These are phyloP conservation scores for Coccomyxa sp. DNA, from an alignment of 139 green algal genomes.

Conservation along the genomic window DNA sequence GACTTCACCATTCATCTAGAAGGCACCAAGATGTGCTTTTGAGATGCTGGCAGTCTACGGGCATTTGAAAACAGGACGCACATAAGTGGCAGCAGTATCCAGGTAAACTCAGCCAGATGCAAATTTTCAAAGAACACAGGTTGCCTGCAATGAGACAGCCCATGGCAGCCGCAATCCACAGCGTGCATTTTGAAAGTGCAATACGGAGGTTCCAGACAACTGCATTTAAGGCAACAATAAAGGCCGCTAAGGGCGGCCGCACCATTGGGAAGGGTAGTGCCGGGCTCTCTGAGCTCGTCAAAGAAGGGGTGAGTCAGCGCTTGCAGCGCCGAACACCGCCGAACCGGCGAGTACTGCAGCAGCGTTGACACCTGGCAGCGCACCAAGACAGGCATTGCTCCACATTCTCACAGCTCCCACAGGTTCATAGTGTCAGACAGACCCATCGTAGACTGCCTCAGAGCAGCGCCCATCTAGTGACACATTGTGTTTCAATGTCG, in stretches of 20 bases:
- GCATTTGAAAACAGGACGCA: neutral
- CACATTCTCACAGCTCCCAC: too few relatives aligned
- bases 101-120: neutral
- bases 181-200: neutral
- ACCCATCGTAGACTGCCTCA: too few relatives aligned
- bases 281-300: slow-evolving; percentile 87
- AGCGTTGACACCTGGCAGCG: slow-evolving; percentile 71
- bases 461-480: too few relatives aligned
- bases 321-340: slow-evolving; percentile 64
- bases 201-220: neutral
- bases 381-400: too few relatives aligned
- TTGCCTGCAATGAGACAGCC: neutral
- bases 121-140: neutral
- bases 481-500: too few relatives aligned
- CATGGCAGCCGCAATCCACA: neutral
- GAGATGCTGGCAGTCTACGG: neutral
- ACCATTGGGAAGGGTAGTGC: slow-evolving; percentile 79
- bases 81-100: neutral
- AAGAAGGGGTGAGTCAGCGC: slow-evolving; percentile 93
- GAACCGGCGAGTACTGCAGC: slow-evolving; percentile 87
- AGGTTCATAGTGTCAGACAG: too few relatives aligned
- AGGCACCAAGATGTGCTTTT: neutral
- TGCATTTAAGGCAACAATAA: neutral
- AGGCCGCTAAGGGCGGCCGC: slow-evolving; percentile 3
- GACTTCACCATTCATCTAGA: neutral